phyloP scores from a whole-genome alignment of 2,329 filamentous ascomycete genomes.

The Clarireedia homoeocarpa region DNA sequence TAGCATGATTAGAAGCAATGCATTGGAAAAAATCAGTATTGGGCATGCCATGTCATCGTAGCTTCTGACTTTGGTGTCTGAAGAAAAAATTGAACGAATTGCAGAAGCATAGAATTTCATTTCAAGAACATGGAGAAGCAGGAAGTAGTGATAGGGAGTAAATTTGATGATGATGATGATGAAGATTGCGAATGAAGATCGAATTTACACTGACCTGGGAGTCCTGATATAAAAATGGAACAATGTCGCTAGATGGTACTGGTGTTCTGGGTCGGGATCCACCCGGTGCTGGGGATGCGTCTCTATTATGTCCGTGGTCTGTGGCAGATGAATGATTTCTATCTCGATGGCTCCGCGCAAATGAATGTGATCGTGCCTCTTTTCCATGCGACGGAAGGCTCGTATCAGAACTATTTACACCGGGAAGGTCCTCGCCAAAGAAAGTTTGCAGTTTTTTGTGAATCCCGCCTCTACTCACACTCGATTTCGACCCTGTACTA shows the following conservation, averaged over 20 bases:
- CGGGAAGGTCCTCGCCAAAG: conserved; percentile 83
- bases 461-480: conserved; percentile 59
- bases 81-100: conserved; percentile 7
- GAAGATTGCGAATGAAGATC: conserved; percentile 7
- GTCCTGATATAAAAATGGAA: conserved; percentile 95
- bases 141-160: background rate
- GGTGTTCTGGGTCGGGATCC: conserved; percentile 73
- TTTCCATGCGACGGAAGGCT: conserved; percentile 49
- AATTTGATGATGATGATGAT: background rate
- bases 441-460: conserved; percentile 82
- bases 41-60: conserved; percentile 8
- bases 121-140: background rate
- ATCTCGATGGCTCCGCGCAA: conserved; percentile 53
- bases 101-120: conserved; percentile 10
- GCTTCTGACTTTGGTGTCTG: background rate
- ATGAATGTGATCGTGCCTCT: conserved; percentile 56
- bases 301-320: conserved; percentile 48
- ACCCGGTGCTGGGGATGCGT: conserved; percentile 61
- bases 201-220: conserved; percentile 51
- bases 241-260: conserved; percentile 82
- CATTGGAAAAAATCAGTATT: background rate
- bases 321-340: conserved; percentile 75
- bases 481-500: conserved; percentile 73
- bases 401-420: conserved; percentile 65
- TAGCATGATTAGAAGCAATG: conserved; percentile 11